Evolutionary conservation across 139 green algal species (phyloP).

Genomic region (Closterium sp.): DNA sequence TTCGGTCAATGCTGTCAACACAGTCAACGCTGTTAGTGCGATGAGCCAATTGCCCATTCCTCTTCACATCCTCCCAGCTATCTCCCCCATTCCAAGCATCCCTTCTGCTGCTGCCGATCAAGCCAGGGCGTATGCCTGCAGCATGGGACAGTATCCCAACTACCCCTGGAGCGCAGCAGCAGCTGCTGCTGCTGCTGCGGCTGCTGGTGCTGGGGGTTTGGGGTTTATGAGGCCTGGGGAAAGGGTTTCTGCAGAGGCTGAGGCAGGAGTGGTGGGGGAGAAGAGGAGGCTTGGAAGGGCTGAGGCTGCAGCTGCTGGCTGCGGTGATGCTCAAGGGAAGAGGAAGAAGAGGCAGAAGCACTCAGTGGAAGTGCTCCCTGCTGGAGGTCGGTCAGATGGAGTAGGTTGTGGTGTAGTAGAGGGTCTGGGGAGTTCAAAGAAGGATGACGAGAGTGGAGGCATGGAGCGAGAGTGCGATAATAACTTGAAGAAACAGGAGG

Average conservation of each 20-base stretch:
- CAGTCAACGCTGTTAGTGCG: neutral
- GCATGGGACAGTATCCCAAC: neutral
- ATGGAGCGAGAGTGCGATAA: neutral
- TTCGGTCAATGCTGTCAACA: neutral
- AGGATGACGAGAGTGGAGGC: neutral
- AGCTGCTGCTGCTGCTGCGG: neutral
- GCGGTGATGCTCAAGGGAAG: neutral
- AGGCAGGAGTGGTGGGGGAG: neutral
- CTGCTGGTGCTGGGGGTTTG: neutral
- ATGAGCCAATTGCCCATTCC: neutral
- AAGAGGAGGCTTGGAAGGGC: neutral
- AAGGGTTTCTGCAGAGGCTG: neutral
- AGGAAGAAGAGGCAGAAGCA: neutral
- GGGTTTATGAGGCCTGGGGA: neutral
- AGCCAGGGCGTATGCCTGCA: neutral
- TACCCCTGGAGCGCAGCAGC: neutral
- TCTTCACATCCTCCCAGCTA: neutral
- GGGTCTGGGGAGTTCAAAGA: neutral
- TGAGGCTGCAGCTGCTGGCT: neutral
- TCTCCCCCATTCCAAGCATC: neutral
- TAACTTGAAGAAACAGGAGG: neutral
- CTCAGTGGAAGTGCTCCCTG: no score
- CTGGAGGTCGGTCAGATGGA: no score
- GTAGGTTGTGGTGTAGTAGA: neutral
- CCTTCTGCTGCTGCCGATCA: neutral